These are phyloP conservation scores for Chrysosporium keratinophilum DNA, from an alignment of 2,329 filamentous ascomycete species.

Conservation along the genomic window DNA sequence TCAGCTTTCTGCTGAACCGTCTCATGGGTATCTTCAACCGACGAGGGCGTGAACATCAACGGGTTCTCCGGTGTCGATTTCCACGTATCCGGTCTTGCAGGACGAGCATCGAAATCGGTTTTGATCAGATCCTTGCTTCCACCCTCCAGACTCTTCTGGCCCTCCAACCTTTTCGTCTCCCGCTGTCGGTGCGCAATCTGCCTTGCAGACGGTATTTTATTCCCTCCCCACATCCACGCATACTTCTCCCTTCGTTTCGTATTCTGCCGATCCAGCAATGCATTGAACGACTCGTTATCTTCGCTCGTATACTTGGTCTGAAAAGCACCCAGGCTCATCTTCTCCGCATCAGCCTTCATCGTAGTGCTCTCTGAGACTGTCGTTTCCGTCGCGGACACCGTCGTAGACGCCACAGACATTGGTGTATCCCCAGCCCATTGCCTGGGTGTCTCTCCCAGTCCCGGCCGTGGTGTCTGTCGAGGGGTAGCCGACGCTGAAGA, in stretches of 20 bases:
- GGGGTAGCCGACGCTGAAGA: slow-evolving; percentile 19
- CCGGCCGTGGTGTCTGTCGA: slow-evolving; percentile 3
- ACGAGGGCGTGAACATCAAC: slow-evolving; percentile 63
- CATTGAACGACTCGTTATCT: slow-evolving; percentile 95
- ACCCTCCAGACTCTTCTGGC: slow-evolving; percentile 49
- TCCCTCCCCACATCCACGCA: slow-evolving; percentile 77
- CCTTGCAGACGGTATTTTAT: slow-evolving; percentile 61
- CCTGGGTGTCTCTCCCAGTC: slow-evolving; percentile 48
- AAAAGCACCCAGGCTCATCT: slow-evolving; percentile 72
- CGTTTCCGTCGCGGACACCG: slow-evolving; percentile 26
- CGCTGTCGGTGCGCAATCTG: slow-evolving; percentile 46
- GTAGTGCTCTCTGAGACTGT: slow-evolving; percentile 19
- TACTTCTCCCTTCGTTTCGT: slow-evolving; percentile 73
- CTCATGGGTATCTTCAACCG: slow-evolving; percentile 43
- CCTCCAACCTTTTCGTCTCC: slow-evolving; percentile 59
- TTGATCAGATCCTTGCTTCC: slow-evolving; percentile 44
- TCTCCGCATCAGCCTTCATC: slow-evolving; percentile 50
- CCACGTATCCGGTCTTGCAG: slow-evolving; percentile 69
- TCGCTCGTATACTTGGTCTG: slow-evolving; percentile 93
- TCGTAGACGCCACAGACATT: slow-evolving; percentile 26
- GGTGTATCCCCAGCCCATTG: slow-evolving; percentile 66
- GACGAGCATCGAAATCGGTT: slow-evolving; percentile 50
- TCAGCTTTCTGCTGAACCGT: slow-evolving; percentile 62
- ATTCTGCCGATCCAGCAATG: slow-evolving; percentile 82
- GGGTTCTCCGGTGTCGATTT: slow-evolving; percentile 63